A percentile compares a stretch with the other conserved stretches of the same genome.
phyloP scores from a whole-genome alignment of 2,329 filamentous ascomycete genomes.

The Didymella pinodella region DNA sequence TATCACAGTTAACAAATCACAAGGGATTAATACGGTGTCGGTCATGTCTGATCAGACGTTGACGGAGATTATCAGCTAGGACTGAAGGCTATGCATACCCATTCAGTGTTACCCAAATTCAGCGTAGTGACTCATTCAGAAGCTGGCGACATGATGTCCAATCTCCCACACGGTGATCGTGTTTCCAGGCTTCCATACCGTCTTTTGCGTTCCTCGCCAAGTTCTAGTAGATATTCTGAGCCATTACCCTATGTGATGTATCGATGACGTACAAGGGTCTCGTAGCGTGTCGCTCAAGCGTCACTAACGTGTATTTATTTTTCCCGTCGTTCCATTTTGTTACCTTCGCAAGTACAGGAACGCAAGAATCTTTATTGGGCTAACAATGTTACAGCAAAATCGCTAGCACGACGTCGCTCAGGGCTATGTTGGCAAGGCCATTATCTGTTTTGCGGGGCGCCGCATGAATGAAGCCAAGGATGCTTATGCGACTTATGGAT shows the following conservation, averaged over 20 bases:
- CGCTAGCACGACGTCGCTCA: not conserved
- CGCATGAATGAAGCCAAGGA: too few relatives aligned
- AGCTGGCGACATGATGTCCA: too few relatives aligned
- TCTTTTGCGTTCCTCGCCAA: not conserved
- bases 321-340: not conserved
- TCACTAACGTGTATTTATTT: not conserved
- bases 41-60: not conserved
- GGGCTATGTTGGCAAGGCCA: not conserved
- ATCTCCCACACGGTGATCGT: too few relatives aligned
- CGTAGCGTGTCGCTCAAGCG: not conserved
- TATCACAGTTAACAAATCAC: too few relatives aligned
- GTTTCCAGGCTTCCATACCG: too few relatives aligned
- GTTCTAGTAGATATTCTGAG: not conserved
- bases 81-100: not conserved
- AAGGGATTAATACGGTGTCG: not conserved
- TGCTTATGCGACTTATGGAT: too few relatives aligned
- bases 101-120: too few relatives aligned
- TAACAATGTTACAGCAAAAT: not conserved
- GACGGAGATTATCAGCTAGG: not conserved
- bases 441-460: not conserved
- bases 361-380: not conserved
- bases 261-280: not conserved
- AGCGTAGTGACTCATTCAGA: too few relatives aligned
- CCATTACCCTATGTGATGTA: not conserved
- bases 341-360: not conserved